Evolutionary conservation across 495 filamentous ascomycete species (phyloP).

Genomic region (Neurospora sp.): DNA sequence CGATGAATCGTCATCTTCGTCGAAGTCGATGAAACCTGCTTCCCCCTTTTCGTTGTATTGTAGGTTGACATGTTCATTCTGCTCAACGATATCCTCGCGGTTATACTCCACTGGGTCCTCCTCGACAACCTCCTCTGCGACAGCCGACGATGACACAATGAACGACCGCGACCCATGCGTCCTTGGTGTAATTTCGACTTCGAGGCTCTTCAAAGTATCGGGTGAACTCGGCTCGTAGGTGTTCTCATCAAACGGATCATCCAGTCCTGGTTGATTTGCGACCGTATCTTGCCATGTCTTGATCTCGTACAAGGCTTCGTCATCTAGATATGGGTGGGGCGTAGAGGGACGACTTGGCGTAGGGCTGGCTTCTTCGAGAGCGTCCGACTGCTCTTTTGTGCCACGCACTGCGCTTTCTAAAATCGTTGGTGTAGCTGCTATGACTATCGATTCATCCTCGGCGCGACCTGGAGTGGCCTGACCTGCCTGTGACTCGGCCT

Average conservation of each 20-base stretch:
- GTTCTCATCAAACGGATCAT: not conserved
- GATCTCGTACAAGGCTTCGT: slow-evolving; percentile 4
- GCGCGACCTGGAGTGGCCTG: not conserved
- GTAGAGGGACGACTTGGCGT: not conserved
- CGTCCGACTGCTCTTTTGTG: not conserved
- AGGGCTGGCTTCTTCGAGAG: not conserved
- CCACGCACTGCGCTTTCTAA: not conserved
- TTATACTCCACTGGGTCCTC: not conserved
- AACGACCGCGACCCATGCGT: not conserved
- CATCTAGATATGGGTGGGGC: slow-evolving; percentile 3
- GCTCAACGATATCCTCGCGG: not conserved
- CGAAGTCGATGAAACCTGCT: not conserved
- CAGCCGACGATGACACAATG: not conserved
- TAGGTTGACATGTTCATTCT: not conserved
- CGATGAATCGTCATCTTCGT: not conserved
- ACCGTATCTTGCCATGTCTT: slow-evolving; percentile 5
- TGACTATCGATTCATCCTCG: not conserved
- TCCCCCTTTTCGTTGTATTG: not conserved
- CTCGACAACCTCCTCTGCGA: not conserved
- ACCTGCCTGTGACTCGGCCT: not conserved
- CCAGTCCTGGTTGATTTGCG: not conserved
- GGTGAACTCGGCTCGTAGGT: not conserved
- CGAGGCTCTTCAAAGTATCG: not conserved
- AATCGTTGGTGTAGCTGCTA: not conserved
- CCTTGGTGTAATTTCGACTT: not conserved